Base-by-base conservation (phyloP, 2,329 filamentous ascomycete genomes). In the Arthrobotrys sinensis region DNA sequence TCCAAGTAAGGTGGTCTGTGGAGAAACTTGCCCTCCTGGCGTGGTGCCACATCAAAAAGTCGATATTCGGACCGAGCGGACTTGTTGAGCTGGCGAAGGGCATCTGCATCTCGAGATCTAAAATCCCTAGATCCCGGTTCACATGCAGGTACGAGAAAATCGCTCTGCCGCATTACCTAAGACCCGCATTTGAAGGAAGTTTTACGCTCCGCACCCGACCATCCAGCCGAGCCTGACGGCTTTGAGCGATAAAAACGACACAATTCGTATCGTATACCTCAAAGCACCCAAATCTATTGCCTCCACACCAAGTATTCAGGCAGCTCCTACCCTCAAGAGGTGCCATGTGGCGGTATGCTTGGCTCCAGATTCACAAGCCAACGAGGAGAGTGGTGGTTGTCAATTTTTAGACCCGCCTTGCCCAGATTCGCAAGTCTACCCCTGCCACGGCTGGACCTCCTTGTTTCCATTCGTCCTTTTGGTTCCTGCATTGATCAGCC, bases 121-220 rank as follows among this genome's bases (percentile, higher is more conserved):
- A 60, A 48, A 38, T 52, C 34, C 66, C 67, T 48, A 63, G 67
- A 77, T 62, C 73, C 65, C 28, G 45, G 75, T 24, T 50, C 67
- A 60, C 55, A 69, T 78, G 75, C 75, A 78, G 75, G 75, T 78
- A 78, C 75, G 60, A 53, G 52, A 46, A 63, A 63, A 24, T 40
- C 24, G 12, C 55, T 48, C 64, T 57, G 63, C 24, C 53, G 28
- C 45, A 46, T 64, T 76, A 52, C 66, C 50, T 60, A 71, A 66
- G 40, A 40, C 24, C 68, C 69, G 50, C 69, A 50, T 63, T 57
- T 43, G 60, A 73, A 53, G 60, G 57, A 63, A 64, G 32, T 16
- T 57, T 24, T 40, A 24, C 10, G n/a, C 36, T 14, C 11, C 16
- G n/a, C 46, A 66, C 60, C 69, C 69, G 69, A 73, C 60, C 8